phyloP scores from a whole-genome alignment of 2,329 filamentous ascomycete species.

The Sporothrix humicola region DNA sequence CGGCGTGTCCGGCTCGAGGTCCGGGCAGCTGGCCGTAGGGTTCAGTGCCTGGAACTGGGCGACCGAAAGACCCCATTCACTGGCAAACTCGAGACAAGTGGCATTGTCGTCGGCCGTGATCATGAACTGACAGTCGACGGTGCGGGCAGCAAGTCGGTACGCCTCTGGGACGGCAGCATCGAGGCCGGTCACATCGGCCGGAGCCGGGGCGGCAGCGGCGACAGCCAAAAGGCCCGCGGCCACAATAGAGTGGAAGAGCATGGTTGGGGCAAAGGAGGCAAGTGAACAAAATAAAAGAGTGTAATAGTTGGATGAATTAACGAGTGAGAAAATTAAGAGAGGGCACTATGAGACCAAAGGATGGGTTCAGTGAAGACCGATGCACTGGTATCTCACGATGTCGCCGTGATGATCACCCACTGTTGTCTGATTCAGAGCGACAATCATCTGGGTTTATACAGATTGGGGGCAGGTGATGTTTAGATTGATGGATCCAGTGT shows the following conservation, averaged over 20 bases:
- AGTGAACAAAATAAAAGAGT: not conserved
- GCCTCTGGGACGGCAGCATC: not conserved
- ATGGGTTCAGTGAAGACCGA: not conserved
- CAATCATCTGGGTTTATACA: not conserved
- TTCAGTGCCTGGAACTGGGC: constrained; percentile 36
- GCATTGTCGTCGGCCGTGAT: constrained; percentile 23
- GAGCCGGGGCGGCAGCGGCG: not conserved
- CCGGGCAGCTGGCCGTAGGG: constrained; percentile 34
- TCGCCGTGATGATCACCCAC: not conserved
- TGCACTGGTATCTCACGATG: not conserved
- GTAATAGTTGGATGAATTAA: not conserved
- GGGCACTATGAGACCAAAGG: not conserved
- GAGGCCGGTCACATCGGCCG: not conserved
- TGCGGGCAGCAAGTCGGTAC: not conserved
- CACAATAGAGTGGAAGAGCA: not conserved
- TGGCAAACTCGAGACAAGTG: constrained; percentile 36
- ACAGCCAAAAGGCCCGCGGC: not conserved
- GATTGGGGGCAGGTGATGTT: not conserved
- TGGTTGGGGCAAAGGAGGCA: not conserved
- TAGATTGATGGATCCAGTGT: not conserved
- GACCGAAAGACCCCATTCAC: constrained; percentile 32
- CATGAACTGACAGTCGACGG: constrained; percentile 33
- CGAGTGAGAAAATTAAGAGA: not conserved
- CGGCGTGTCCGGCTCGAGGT: constrained; percentile 24
- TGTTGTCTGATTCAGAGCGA: not conserved